Percentiles rank a stretch among this genome's conserved stretches.
Evolutionary conservation across 2,329 filamentous ascomycete genomes (phyloP).

Genomic region (Stachybotrys elegans): DNA sequence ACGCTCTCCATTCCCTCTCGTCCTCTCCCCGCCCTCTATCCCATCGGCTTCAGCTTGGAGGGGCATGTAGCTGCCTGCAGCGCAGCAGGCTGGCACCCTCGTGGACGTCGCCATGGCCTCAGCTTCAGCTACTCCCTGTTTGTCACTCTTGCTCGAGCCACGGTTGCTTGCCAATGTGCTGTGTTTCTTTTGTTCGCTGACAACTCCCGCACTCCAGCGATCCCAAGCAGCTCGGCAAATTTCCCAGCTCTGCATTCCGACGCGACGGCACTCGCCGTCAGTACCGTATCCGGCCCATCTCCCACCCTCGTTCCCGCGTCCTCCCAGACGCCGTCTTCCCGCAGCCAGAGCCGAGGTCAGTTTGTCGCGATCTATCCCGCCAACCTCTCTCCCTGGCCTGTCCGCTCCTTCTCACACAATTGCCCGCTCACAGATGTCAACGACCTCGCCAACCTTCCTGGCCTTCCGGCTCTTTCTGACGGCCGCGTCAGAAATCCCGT

Average conservation of each 20-base stretch:
- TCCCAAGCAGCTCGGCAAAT: neutral
- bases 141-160: neutral
- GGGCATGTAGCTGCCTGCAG: neutral
- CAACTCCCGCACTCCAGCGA: too few species aligned
- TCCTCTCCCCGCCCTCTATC: too few species aligned
- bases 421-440: too few species aligned
- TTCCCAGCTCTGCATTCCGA: neutral
- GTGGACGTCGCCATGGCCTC: neutral
- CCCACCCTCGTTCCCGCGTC: slow-evolving; percentile 5
- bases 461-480: too few species aligned
- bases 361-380: too few species aligned
- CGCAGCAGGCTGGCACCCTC: neutral
- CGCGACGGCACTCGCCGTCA: slow-evolving; percentile 15
- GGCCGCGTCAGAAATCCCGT: slow-evolving; percentile 46
- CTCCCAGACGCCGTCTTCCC: neutral
- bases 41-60: too few species aligned
- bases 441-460: too few species aligned
- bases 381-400: too few species aligned
- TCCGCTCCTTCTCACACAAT: too few species aligned
- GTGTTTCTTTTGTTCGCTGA: too few species aligned
- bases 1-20: too few species aligned
- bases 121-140: neutral
- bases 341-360: neutral
- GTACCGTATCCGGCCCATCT: slow-evolving; percentile 19
- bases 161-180: too few species aligned